Conservation (phyloP, 1,139 yeast species). For the Yamadazyma membranifaciens region DNA sequence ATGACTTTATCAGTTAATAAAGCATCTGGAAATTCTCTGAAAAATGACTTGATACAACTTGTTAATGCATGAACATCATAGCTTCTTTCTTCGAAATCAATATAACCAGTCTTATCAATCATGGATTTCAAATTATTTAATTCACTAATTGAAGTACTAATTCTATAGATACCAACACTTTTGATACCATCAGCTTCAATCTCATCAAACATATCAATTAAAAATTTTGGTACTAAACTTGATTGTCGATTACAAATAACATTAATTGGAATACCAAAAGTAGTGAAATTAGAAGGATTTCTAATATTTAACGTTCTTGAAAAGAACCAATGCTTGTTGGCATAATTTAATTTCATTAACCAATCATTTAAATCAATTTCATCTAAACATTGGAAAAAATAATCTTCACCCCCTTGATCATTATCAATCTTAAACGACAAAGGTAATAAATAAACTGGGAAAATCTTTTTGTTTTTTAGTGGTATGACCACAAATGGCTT, state of each 20-base stretch:
- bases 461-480: constrained; percentile 49
- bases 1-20: constrained; percentile 57
- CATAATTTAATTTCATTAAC: constrained; percentile 53
- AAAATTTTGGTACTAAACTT: constrained; percentile 60
- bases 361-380: constrained; percentile 74
- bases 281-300: constrained; percentile 32
- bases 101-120: constrained; percentile 69
- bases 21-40: constrained; percentile 90
- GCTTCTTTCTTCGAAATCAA: constrained; percentile 60
- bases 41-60: constrained; percentile 80
- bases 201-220: constrained; percentile 63
- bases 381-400: constrained; percentile 64
- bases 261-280: constrained; percentile 88
- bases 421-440: constrained; percentile 61
- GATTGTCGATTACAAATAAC: constrained; percentile 74
- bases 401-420: constrained; percentile 50
- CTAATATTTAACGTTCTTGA: constrained; percentile 41
- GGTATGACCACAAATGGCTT: constrained; percentile 61
- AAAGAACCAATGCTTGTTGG: constrained; percentile 57
- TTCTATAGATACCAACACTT: constrained; percentile 90
- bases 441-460: constrained; percentile 54
- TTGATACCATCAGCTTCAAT: constrained; percentile 82
- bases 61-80: constrained; percentile 88
- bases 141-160: constrained; percentile 84
- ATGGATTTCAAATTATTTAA: constrained; percentile 66